Percentiles rank a stretch among this genome's conserved stretches.
Evolutionary conservation across 805 yeast genomes (phyloP).

Genomic region (Schwanniomyces polymorphus): DNA sequence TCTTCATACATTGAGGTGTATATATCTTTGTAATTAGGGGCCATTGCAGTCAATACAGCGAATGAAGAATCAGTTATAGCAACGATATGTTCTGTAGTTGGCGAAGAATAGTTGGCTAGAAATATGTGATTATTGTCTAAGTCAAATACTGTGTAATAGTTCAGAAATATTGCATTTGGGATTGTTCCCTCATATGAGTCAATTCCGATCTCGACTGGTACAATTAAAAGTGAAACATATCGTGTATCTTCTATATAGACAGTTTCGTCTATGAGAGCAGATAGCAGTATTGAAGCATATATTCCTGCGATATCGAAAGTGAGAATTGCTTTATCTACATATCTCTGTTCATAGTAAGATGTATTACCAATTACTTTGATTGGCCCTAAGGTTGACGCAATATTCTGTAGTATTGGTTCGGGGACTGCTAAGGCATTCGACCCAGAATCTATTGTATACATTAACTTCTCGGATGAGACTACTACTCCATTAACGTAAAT

Average conservation of each 20-base stretch:
- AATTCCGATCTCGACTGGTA: conserved; percentile 10
- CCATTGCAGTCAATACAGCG: conserved; percentile 13
- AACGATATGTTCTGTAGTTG: conserved; percentile 1
- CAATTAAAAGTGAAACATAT: conserved; percentile 10
- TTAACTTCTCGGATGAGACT: conserved; percentile 11
- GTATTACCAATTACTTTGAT: conserved; percentile 2
- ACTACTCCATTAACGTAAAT: conserved; percentile 6
- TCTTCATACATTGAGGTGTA: conserved; percentile 10
- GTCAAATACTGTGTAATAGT: conserved; percentile 16
- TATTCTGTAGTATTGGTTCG: conserved; percentile 10
- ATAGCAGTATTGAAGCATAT: conserved; percentile 8
- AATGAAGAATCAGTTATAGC: conserved; percentile 6
- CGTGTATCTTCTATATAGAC: conserved; percentile 6
- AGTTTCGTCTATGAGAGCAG: conserved; percentile 12
- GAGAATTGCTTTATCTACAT: conserved; percentile 2
- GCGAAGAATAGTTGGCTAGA: conserved; percentile 10
- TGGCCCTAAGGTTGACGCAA: conserved; percentile 9
- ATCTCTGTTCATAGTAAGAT: conserved; percentile 5
- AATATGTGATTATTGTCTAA: conserved; percentile 11
- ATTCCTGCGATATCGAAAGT: conserved; percentile 12
- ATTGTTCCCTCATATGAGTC: conserved; percentile 12
- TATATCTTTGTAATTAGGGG: conserved; percentile 8
- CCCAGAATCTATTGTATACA: conserved; percentile 17
- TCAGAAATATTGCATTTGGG: conserved; percentile 15
- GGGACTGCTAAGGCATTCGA: conserved; percentile 14